Evolutionary conservation across 345 rosid species (phyloP).

Genomic region (Eucalyptus albens): DNA sequence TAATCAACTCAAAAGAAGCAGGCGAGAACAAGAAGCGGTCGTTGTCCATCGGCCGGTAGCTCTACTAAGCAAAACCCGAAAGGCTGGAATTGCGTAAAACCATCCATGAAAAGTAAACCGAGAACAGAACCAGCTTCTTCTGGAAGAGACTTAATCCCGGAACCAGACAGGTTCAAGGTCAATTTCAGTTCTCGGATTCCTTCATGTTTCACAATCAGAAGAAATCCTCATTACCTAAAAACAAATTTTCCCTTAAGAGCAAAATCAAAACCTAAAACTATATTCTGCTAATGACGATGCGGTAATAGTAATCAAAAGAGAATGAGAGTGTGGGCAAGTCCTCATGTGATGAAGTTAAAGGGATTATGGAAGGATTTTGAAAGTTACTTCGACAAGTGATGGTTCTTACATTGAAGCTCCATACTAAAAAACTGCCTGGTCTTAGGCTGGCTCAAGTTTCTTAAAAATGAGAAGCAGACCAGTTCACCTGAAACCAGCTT

Average conservation of each 20-base stretch:
- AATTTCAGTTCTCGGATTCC: neutral
- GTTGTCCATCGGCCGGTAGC: no score
- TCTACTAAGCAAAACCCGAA: neutral
- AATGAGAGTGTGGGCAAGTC: neutral
- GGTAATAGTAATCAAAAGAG: neutral
- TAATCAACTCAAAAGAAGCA: no score
- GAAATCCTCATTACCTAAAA: neutral
- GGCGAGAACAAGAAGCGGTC: no score
- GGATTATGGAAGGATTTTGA: neutral
- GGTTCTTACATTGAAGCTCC: neutral
- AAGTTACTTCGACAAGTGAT: neutral
- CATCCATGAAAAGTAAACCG: neutral
- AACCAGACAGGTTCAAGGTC: neutral
- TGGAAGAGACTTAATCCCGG: neutral
- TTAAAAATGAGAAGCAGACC: neutral
- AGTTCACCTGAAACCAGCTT: neutral
- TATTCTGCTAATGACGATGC: neutral
- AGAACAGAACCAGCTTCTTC: neutral
- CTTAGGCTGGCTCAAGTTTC: neutral
- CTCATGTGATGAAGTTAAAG: neutral
- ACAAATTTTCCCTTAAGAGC: neutral
- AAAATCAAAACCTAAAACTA: neutral
- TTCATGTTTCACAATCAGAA: neutral
- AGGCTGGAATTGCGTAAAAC: neutral
- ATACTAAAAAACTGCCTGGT: neutral